phyloP scores from a whole-genome alignment of 2,329 filamentous ascomycete genomes.

The Kalaharituber pfeilii region DNA sequence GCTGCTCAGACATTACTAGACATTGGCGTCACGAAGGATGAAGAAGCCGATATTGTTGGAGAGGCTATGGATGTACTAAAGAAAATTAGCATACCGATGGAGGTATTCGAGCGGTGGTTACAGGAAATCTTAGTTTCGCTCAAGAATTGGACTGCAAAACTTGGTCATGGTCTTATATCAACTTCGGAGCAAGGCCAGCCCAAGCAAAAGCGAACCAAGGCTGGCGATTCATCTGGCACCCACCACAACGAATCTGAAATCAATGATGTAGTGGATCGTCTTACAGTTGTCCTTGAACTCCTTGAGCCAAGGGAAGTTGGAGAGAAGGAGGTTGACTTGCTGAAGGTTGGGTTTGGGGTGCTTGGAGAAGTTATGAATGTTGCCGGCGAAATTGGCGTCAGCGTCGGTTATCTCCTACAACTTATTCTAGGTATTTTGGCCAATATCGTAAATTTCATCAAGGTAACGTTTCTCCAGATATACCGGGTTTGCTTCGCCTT shows the following conservation, averaged over 20 bases:
- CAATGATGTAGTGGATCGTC: constrained; percentile 39
- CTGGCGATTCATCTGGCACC: neutral
- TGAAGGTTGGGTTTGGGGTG: constrained; percentile 63
- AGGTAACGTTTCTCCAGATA: no score
- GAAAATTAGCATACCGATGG: constrained; percentile 36
- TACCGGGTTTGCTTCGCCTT: no score
- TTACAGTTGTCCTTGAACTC: constrained; percentile 76
- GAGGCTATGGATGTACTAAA: constrained; percentile 57
- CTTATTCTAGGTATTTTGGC: constrained; percentile 66
- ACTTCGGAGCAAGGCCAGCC: neutral
- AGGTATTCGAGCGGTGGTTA: constrained; percentile 13
- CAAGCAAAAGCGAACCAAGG: neutral
- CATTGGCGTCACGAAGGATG: constrained; percentile 26
- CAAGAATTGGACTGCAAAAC: constrained; percentile 4
- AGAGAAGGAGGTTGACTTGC: constrained; percentile 55
- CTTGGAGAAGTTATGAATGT: constrained; percentile 79
- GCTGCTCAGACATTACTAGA: constrained; percentile 29
- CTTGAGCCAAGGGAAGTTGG: constrained; percentile 59
- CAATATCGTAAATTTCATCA: constrained; percentile 65
- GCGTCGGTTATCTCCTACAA: constrained; percentile 78
- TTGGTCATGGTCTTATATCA: neutral
- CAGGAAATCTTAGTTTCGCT: constrained; percentile 9
- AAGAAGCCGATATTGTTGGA: constrained; percentile 30
- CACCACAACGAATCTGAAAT: neutral
- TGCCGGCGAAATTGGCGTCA: constrained; percentile 62